Base-by-base conservation (phyloP, 1,284 basidiomycete species). In the Irpex lacteus region DNA sequence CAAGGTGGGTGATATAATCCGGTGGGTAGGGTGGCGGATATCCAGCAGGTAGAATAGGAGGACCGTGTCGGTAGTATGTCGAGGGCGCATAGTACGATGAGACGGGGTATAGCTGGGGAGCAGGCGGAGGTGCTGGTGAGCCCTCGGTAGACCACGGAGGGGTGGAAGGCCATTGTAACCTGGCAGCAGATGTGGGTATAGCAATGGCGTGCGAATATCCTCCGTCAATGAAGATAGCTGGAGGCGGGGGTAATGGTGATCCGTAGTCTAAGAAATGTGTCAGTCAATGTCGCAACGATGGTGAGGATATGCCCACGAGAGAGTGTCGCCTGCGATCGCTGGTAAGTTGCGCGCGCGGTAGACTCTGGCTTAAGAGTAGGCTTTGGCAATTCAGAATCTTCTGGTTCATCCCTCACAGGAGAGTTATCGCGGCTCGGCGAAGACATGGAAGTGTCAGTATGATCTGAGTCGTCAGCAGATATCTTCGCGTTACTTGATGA, bases 111-210 rank as follows among this genome's bases (percentile, higher is more conserved):
- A 78, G n/a, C 34, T 63, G 74, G 70, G 56, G 64, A 65, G 75
- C 72, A 8, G 72, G 71, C 9, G 74, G 70, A 3, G 66, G 72
- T 54, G 70, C 65, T 53, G 71, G 68, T n/a, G 69, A 64, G 34
- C 68, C 69, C 15, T 73, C 77, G 60, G 68, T 80, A 75, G 63
- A 77, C 78, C 67, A 82, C 71, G 65, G 80, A 1, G 71, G 69
- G 0, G 74, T 53, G 59, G 77, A 60, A 34, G 75, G 68, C 62
- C 77, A 71, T 63, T 83, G 79, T 60, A 84, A 67, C 59, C 84
- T 76, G 7, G 84, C 76, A 13, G 83, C 77, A 36, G 85, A 84
- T 4, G 83, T 84, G n/a, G 85, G 84, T 26, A 83, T 78, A 36
- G 73, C 78, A 50, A 81, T 72, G 47, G 79, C 77, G 38, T 78